Evolutionary conservation across 148 eudicot species (phyloP).

Genomic region (Nyssa sinensis): DNA sequence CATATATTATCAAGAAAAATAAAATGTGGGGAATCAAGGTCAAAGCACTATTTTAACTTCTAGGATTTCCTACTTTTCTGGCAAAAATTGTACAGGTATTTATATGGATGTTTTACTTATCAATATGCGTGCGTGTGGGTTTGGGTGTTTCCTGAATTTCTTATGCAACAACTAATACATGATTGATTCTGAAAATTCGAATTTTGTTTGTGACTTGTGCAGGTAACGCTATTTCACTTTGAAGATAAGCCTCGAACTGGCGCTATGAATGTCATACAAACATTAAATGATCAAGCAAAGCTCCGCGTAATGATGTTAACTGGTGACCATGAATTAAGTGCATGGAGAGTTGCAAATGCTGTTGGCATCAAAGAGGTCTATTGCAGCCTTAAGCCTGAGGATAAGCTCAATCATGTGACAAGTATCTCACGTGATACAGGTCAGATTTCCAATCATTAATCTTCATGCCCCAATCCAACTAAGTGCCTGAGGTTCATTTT

Average conservation of each 20-base stretch:
- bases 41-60: background rate
- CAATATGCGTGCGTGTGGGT: too few relatives aligned
- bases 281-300: constrained; percentile 60
- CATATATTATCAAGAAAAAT: background rate
- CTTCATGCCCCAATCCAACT: background rate
- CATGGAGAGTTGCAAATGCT: constrained; percentile 76
- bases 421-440: constrained; percentile 85
- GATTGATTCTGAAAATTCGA: background rate
- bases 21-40: background rate
- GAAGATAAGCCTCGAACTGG: constrained; percentile 91
- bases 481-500: background rate
- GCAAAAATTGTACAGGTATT: too few relatives aligned
- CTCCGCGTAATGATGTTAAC: constrained; percentile 88
- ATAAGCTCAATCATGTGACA: constrained; percentile 91
- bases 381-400: constrained; percentile 91
- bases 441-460: background rate
- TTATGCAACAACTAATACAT: background rate
- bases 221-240: constrained; percentile 92
- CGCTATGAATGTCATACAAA: constrained; percentile 60
- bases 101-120: too few relatives aligned
- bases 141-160: background rate
- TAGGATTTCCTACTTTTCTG: background rate
- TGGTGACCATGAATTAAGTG: constrained; percentile 95
- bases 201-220: constrained; percentile 5
- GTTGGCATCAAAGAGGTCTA: constrained; percentile 85